phyloP scores from a whole-genome alignment of 2,329 filamentous ascomycete genomes.

The Ophiostoma sp. region DNA sequence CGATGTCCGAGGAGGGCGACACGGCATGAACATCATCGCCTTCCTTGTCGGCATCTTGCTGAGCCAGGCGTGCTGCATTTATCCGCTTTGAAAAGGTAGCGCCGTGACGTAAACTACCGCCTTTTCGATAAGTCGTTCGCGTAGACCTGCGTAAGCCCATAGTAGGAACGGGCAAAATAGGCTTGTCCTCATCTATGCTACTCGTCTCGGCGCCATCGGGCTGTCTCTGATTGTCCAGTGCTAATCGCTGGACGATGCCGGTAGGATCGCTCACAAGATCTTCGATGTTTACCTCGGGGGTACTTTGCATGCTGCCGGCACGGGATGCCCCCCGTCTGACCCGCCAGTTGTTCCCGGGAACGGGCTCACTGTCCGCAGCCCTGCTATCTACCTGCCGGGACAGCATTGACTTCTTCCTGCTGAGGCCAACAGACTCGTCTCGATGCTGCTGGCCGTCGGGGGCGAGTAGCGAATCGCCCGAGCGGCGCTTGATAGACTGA shows the following conservation, averaged over 20 bases:
- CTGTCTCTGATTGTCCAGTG: slow-evolving; percentile 49
- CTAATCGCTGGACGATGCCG: slow-evolving; percentile 63
- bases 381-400: slow-evolving; percentile 81
- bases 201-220: slow-evolving; percentile 39
- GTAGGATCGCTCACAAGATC: slow-evolving; percentile 75
- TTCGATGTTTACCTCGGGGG: slow-evolving; percentile 63
- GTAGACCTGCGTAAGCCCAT: slow-evolving; percentile 83
- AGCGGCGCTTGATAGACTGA: slow-evolving; percentile 79
- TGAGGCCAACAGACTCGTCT: slow-evolving; percentile 43
- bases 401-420: slow-evolving; percentile 91
- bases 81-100: slow-evolving; percentile 71
- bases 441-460: slow-evolving; percentile 38
- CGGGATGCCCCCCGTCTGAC: not conserved
- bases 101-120: slow-evolving; percentile 76
- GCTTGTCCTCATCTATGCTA: slow-evolving; percentile 61
- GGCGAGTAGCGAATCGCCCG: slow-evolving; percentile 63
- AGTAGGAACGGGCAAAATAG: slow-evolving; percentile 73
- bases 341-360: not conserved
- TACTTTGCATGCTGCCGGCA: slow-evolving; percentile 51
- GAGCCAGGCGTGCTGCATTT: slow-evolving; percentile 54
- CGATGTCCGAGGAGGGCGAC: slow-evolving; percentile 37
- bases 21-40: slow-evolving; percentile 42
- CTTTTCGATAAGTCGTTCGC: slow-evolving; percentile 78
- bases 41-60: slow-evolving; percentile 50
- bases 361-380: slow-evolving; percentile 44